Conservation (phyloP, 352 stramenopile genomes). For the Pythium chondricola region DNA sequence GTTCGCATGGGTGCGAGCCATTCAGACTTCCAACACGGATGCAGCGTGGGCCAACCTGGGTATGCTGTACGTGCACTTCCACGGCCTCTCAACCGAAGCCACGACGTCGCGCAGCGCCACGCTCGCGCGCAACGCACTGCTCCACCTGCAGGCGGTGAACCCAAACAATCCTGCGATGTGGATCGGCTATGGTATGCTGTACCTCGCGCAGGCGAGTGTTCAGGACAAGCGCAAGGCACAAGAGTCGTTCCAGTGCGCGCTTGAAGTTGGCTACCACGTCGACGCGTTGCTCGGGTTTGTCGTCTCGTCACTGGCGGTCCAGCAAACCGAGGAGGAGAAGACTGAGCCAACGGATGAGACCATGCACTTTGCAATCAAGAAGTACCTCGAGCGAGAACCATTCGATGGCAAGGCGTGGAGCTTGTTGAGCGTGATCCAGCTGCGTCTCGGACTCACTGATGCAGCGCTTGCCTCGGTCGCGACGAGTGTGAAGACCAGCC, state of each 20-base stretch:
- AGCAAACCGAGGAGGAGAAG: constrained; percentile 21
- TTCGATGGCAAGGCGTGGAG: constrained; percentile 54
- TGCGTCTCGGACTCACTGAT: constrained; percentile 40
- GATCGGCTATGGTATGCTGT: constrained; percentile 81
- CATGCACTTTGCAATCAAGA: constrained; percentile 58
- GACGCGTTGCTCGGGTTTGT: constrained; percentile 67
- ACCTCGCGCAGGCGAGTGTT: constrained; percentile 30
- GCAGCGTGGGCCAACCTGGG: constrained; percentile 80
- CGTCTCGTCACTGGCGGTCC: constrained; percentile 20
- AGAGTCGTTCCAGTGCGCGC: constrained; percentile 71
- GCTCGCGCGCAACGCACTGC: constrained; percentile 69
- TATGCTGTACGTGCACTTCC: constrained; percentile 60
- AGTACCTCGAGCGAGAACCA: constrained; percentile 75
- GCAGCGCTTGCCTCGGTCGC: constrained; percentile 32
- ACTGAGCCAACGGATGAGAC: constrained; percentile 9
- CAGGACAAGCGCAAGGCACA: constrained; percentile 42
- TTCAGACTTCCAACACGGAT: constrained; percentile 53
- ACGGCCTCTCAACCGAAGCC: constrained; percentile 9
- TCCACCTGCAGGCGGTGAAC: constrained; percentile 81
- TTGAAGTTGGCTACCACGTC: constrained; percentile 66
- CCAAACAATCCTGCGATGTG: constrained; percentile 80
- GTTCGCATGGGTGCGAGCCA: constrained; percentile 65
- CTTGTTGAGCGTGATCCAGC: constrained; percentile 51
- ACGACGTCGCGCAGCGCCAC: constrained; percentile 9
- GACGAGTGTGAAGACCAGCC: background rate